Evolutionary conservation across 2,329 filamentous ascomycete genomes (phyloP), one percentile per base, ranked within the genome.

Genomic region (Pseudogymnoascus pannorum): DNA sequence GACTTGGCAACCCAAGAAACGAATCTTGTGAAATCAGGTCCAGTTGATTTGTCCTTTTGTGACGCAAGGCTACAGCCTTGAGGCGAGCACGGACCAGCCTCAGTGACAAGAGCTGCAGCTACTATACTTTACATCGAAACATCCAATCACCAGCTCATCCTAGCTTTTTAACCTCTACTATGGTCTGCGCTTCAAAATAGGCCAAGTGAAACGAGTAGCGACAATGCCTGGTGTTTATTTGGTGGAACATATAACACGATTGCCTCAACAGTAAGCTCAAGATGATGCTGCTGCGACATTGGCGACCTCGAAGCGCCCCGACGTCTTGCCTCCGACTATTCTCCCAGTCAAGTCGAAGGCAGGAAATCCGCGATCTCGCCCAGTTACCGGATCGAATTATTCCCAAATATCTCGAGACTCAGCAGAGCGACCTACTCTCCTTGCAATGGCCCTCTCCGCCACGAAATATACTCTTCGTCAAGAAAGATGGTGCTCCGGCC

Each of bases 401-500:
- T n/a, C 86, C 87, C 8, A 78, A 77, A 66, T 89, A 88, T 73
- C 79, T 84, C 83, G 84, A 86, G 70, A 83, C 78, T 16, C 77
- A 74, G 26, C 74, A 78, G 26, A 82, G 82, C 68, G 85, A 87
- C 48, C 78, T 89, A 2, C 79, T 88, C 36, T 83, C 82, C 64
- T 76, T 89, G 35, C 79, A 83, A 75, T 90, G 87, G 87, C 84
- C 86, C 4, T 78, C 80, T 14, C 85, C 86, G 35, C 87, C 86
- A 2, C 81, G 84, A 59, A 90, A 89, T 67, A 77, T 91, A 60
- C 78, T 91, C 62, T 74, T 90, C 61, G 81, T 88, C 51, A 86
- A 87, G 72, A 91, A 90, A 71, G 79, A 85, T 65, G 77, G 81
- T 65, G 81, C 82, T 11, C 70, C 71, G 5, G 62, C 65, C 14